Base-by-base conservation (phyloP, 2,329 filamentous ascomycete genomes). In the Fusarium burgessii region DNA sequence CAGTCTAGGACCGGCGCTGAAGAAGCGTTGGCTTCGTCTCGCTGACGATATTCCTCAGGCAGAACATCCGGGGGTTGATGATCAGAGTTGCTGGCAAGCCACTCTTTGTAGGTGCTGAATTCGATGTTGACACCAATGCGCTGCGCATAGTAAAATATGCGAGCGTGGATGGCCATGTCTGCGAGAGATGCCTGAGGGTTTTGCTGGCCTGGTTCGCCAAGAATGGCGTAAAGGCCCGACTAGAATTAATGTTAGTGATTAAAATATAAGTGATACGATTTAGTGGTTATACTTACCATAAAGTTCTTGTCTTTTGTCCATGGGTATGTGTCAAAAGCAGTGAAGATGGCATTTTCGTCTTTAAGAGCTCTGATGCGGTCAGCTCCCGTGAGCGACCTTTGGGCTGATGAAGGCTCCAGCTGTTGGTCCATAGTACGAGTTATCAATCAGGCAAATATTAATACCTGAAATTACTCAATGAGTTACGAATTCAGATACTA, bases 251-350 rank as follows among this genome's bases (percentile, higher is more conserved):
- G 32, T 68, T n/a, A 71, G 40, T 23, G 40, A 8, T 25, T 8
- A 35, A 25, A 18, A 41, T 14, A 25, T 41, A 14, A 38, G 25
- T 17, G 8, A n/a, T 46, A 23, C 17, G 14, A 40, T 12, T 23
- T n/a, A 9, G 38, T 35, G 20, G 11, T 33, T 13, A 9, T 32
- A 13, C 23, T 73, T 81, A 89, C 89, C 81, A 92, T 89, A 76
- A 93, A 94, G 70, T 89, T 88, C 55, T 85, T 83, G 79, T 94
- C 92, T 67, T 86, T 86, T 65, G 85, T 85, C 91, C 91, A 94
- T 20, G 87, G 85, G 76, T 93, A 93, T 27, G 81, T 80, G 74
- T 92, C 89, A 54, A 93, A 87, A 67, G 90, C 87, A 62, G 83
- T 81, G 78, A 89, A 92, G 63, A 90, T 78, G 54, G 82, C 77